phyloP scores from a whole-genome alignment of 2,329 filamentous ascomycete genomes.

The Cercospora nicotianae region DNA sequence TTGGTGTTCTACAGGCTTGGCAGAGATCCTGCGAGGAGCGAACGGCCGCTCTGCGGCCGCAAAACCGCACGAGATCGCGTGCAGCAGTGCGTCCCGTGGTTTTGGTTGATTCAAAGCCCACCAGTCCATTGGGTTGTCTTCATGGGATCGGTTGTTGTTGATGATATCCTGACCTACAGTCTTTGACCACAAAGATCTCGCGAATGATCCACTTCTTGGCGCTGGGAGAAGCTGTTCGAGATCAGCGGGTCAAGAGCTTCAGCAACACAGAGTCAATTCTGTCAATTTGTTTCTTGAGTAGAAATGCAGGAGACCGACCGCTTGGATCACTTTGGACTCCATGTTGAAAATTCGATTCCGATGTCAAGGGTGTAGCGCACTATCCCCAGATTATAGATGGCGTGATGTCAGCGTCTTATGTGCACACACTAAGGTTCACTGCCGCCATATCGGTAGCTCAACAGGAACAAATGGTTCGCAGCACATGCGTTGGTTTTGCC shows the following conservation, averaged over 20 bases:
- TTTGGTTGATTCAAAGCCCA: not conserved
- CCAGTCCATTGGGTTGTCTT: not conserved
- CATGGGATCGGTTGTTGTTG: not conserved
- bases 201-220: not conserved
- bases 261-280: not conserved
- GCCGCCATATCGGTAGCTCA: constrained; percentile 1
- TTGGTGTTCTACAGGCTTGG: not conserved
- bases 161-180: not conserved
- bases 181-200: not conserved
- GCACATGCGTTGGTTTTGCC: not conserved
- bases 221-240: not conserved
- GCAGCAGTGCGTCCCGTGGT: not conserved
- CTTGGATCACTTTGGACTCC: not conserved
- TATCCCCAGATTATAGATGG: constrained; percentile 25
- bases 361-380: not conserved
- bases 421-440: constrained; percentile 19
- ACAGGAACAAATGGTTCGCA: constrained; percentile 9
- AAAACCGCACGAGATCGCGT: not conserved
- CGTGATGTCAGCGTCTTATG: constrained; percentile 20
- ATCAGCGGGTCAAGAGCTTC: not conserved
- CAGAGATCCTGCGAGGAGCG: not conserved
- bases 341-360: not conserved
- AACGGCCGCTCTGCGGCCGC: not conserved
- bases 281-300: not conserved
- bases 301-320: not conserved